Evolutionary conservation across 164 flowering plant species (phyloP), one percentile per base, ranked within the genome.

Genomic region (Echeveria elegans): DNA sequence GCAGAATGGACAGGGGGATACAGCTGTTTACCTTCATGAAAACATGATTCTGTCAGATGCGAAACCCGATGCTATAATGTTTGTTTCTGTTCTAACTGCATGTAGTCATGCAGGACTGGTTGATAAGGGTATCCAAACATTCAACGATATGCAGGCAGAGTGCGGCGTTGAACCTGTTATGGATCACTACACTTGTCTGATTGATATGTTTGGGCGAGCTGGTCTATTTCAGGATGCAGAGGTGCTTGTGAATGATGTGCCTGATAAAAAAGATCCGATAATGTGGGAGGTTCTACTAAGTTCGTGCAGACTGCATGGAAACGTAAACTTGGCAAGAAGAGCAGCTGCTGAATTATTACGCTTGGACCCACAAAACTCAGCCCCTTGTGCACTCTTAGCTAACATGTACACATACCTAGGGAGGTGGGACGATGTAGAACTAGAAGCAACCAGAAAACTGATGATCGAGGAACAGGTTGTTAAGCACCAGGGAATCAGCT

Each of bases 261-360:
- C 87, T 26, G 83, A 36, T 71, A 85, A 79, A 76, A 83, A 85
- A 72, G 92, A 89, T 74, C 85, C 88, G 19, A 72, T 89, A 68
- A 52, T 88, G 65, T 88, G 96, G 96, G 94, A 89, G 70, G 86
- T 92, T 70, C 72, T 92, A 72, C 90, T 92, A 71, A 82, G 96
- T 76, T 81, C 88, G 66, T 85, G 95, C 71, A 80, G 86, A 73
- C 73, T 89, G 72, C 88, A 92, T 83, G 82, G 67, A 64, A 82
- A 88, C 77, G 82, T 82, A 56, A 69, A 48, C 62, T 72, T 92
- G 69, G 98, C 88, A 45, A 80, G 76, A 82, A 76, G 77, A 74
- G 95, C 90, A 36, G 95, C 98, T 1, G 82, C 79, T 30, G 82
- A 84, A 72, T 90, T 92, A 60, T 75, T 86, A 53, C 76, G 72